Percentiles rank a stretch among this genome's conserved stretches.
These are phyloP conservation scores for Thraustotheca clavata DNA, from an alignment of 352 stramenopile species.

Conservation along the genomic window DNA sequence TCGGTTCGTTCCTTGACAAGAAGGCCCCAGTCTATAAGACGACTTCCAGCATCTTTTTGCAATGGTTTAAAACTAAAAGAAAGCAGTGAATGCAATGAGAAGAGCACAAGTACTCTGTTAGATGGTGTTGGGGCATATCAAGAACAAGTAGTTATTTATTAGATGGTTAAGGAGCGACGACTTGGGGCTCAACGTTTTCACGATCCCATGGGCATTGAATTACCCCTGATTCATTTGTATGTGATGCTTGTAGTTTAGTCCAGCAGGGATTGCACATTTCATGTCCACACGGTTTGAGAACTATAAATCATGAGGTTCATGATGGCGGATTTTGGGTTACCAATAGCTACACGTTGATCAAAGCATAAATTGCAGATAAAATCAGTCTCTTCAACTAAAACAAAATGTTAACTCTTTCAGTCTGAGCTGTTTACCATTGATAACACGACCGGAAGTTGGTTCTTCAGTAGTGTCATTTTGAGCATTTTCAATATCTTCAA, in stretches of 20 bases:
- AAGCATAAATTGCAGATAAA: slow-evolving; percentile 18
- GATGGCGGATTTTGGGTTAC: neutral
- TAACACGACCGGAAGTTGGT: too few species aligned
- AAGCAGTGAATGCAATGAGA: neutral
- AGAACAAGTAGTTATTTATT: too few species aligned
- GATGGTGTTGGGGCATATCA: too few species aligned
- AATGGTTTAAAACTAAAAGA: neutral
- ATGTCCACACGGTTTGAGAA: slow-evolving; percentile 14
- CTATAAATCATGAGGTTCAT: neutral
- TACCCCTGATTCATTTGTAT: neutral
- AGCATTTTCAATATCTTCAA: neutral
- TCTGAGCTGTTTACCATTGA: too few species aligned
- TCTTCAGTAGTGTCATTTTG: too few species aligned
- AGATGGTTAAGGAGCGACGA: neutral
- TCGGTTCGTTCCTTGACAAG: neutral
- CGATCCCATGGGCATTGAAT: slow-evolving; percentile 17
- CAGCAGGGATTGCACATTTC: slow-evolving; percentile 15
- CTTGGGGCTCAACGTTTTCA: neutral
- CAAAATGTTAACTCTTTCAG: too few species aligned
- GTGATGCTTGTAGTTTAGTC: neutral
- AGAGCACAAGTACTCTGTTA: neutral
- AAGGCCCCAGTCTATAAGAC: neutral
- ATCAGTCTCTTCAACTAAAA: slow-evolving; percentile 3
- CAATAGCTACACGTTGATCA: neutral
- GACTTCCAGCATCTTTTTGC: neutral